Conservation (phyloP, 768 basidiomycete genomes). For the Daedalea quercina region DNA sequence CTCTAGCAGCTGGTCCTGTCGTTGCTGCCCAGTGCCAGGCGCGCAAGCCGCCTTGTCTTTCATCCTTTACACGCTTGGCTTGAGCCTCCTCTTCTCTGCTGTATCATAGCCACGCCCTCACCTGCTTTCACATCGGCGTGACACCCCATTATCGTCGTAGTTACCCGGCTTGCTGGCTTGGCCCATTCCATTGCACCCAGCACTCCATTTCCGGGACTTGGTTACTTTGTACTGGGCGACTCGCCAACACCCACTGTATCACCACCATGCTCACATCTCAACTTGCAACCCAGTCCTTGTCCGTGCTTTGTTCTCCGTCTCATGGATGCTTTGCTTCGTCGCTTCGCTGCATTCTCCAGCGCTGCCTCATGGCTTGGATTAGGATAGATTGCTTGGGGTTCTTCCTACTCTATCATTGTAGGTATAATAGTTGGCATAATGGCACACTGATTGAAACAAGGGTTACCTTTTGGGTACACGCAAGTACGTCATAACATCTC, state of each 20-base stretch:
- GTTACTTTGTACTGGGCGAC: neutral
- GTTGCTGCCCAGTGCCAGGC: neutral
- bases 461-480: neutral
- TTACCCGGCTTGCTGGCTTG: neutral
- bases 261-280: neutral
- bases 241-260: neutral
- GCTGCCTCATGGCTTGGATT: neutral
- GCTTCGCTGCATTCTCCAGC: neutral
- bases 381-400: neutral
- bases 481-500: constrained; percentile 14
- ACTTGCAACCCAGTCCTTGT: neutral
- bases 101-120: neutral
- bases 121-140: neutral
- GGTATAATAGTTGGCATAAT: neutral
- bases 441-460: neutral
- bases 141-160: neutral
- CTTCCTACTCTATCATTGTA: neutral
- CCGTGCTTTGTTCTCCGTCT: neutral
- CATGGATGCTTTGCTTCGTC: neutral
- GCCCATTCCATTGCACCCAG: neutral
- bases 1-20: neutral
- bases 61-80: neutral
- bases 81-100: neutral
- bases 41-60: neutral
- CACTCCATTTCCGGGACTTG: neutral